phyloP scores from a whole-genome alignment of 176 grass and related monocot genomes.

The Oryza nivara region DNA sequence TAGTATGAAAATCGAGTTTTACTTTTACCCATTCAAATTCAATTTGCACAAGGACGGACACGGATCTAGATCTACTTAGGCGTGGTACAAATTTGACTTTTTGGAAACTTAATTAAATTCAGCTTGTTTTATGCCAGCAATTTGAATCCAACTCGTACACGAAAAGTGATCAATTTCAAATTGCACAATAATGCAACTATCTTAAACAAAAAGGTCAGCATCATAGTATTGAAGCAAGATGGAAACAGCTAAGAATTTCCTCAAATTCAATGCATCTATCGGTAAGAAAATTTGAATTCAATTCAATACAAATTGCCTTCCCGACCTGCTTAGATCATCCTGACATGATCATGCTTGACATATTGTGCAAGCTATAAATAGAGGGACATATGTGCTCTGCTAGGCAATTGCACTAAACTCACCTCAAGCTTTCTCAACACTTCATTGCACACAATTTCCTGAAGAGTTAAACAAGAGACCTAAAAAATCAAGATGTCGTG shows the following conservation, averaged over 20 bases:
- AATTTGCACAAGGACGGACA: background rate
- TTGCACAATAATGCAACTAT: conserved; percentile 11
- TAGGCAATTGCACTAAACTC: background rate
- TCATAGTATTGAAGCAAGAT: background rate
- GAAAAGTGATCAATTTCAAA: background rate
- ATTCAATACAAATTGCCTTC: background rate
- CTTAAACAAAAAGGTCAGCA: background rate
- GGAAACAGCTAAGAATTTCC: background rate
- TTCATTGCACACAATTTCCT: background rate
- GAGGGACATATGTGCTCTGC: background rate
- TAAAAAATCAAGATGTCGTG: conserved; percentile 18
- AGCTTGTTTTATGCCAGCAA: background rate
- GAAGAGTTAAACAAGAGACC: conserved; percentile 1
- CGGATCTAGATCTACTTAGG: background rate
- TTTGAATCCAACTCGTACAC: conserved; percentile 10
- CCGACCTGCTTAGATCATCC: background rate
- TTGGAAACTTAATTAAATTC: background rate
- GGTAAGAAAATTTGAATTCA: conserved; percentile 3
- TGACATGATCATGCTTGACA: background rate
- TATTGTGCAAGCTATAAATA: background rate
- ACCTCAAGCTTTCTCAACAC: background rate
- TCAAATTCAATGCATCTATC: background rate
- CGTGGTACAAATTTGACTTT: background rate
- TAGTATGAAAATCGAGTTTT: background rate
- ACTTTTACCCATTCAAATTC: background rate